phyloP scores from a whole-genome alignment of 2,329 filamentous ascomycete genomes.

The Clarireedia monteithiana region DNA sequence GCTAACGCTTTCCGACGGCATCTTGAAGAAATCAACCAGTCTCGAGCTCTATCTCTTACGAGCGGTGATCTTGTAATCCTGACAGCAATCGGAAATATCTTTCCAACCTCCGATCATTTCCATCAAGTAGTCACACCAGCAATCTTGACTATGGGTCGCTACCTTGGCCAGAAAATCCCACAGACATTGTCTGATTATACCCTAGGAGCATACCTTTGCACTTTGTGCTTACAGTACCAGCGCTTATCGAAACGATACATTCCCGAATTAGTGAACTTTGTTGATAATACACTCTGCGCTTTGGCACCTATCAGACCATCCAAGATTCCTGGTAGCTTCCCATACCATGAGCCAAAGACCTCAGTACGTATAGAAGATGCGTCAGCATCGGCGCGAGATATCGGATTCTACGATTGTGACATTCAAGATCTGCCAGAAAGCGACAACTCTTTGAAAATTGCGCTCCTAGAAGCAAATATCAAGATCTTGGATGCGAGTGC shows the following conservation, averaged over 20 bases:
- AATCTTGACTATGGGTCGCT: conserved; percentile 75
- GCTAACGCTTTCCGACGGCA: conserved; percentile 70
- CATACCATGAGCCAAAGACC: conserved; percentile 47
- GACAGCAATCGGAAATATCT: conserved; percentile 75
- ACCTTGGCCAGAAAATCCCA: conserved; percentile 70
- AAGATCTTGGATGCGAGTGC: conserved; percentile 60
- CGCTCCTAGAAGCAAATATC: conserved; percentile 54
- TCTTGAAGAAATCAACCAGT: conserved; percentile 47
- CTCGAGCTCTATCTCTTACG: conserved; percentile 44
- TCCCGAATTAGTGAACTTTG: conserved; percentile 80
- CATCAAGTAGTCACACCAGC: conserved; percentile 91
- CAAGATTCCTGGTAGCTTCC: conserved; percentile 47
- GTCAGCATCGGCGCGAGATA: conserved; percentile 39
- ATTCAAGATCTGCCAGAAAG: conserved; percentile 17
- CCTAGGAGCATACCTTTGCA: conserved; percentile 70
- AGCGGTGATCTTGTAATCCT: conserved; percentile 74
- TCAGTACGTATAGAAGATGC: conserved; percentile 43
- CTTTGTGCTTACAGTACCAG: conserved; percentile 77
- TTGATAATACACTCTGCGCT: conserved; percentile 62
- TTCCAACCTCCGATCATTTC: conserved; percentile 95
- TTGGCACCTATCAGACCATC: conserved; percentile 50
- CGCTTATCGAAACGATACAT: conserved; percentile 76
- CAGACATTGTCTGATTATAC: conserved; percentile 57
- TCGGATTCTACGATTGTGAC: conserved; percentile 53
- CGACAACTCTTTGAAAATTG: conserved; percentile 40